phyloP scores from a whole-genome alignment of 805 yeast genomes.

The Candida khao-thaluensis region DNA sequence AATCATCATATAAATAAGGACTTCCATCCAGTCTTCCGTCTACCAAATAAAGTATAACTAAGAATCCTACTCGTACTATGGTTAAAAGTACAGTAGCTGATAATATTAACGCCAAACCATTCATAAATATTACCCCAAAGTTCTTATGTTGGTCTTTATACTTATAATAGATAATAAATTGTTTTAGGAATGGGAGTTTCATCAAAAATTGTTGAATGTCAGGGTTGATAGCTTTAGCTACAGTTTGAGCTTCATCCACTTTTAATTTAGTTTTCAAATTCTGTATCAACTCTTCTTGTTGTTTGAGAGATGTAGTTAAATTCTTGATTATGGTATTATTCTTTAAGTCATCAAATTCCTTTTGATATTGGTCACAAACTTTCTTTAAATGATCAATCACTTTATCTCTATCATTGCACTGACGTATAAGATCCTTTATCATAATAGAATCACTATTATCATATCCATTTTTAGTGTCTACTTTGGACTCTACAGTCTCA shows the following conservation, averaged over 20 bases:
- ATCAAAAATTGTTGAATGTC: slow-evolving; percentile 18
- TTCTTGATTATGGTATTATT: slow-evolving; percentile 12
- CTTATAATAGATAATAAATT: slow-evolving; percentile 24
- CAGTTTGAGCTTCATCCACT: slow-evolving; percentile 5
- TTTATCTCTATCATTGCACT: slow-evolving; percentile 19
- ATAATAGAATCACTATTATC: slow-evolving; percentile 9
- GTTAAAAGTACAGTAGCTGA: slow-evolving; percentile 21
- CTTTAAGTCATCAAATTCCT: slow-evolving; percentile 16
- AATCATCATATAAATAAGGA: slow-evolving; percentile 15
- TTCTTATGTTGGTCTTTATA: slow-evolving; percentile 24
- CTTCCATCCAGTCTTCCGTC: not conserved
- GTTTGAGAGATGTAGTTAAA: slow-evolving; percentile 17
- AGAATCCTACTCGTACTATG: slow-evolving; percentile 16
- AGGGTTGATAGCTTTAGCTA: not conserved
- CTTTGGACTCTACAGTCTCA: slow-evolving; percentile 16
- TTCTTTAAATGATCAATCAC: slow-evolving; percentile 18
- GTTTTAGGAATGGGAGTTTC: slow-evolving; percentile 31
- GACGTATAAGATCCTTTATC: slow-evolving; percentile 16
- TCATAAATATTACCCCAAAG: slow-evolving; percentile 20
- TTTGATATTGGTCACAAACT: slow-evolving; percentile 20
- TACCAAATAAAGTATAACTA: slow-evolving; percentile 1
- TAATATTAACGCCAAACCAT: slow-evolving; percentile 22
- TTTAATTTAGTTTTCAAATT: slow-evolving; percentile 18
- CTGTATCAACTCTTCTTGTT: slow-evolving; percentile 23
- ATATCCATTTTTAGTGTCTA: slow-evolving; percentile 4